Evolutionary conservation across 495 filamentous ascomycete species (phyloP).

Genomic region (Penicillium cinerascens): DNA sequence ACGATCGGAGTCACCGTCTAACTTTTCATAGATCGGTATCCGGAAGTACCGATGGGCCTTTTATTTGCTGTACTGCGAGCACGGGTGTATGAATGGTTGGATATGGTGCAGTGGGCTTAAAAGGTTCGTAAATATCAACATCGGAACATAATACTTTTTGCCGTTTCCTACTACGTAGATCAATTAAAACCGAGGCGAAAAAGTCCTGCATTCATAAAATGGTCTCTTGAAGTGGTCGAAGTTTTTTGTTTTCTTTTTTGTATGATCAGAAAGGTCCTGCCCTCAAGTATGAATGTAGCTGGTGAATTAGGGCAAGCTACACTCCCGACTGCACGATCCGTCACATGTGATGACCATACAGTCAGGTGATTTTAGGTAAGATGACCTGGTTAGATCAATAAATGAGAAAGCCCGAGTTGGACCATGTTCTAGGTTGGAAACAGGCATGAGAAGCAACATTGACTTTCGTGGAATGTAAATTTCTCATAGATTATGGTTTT

Average conservation of each 20-base stretch:
- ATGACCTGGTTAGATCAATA: no score
- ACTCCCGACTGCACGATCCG: neutral
- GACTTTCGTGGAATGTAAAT: neutral
- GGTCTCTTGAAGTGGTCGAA: no score
- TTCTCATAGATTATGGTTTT: neutral
- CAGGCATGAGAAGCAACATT: neutral
- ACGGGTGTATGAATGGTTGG: neutral
- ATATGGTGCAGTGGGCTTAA: neutral
- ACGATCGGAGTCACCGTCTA: neutral
- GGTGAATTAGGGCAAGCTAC: conserved; percentile 2
- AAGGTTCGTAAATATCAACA: neutral
- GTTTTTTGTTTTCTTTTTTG: no score
- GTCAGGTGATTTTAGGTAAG: neutral
- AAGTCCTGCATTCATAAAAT: no score
- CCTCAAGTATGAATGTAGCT: neutral
- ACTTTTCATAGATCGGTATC: neutral
- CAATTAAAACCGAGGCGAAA: neutral
- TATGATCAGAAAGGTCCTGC: no score
- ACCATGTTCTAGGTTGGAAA: neutral
- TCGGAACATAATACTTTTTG: no score
- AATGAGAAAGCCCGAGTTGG: neutral
- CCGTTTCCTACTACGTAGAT: neutral
- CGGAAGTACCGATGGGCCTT: neutral
- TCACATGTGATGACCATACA: conserved; percentile 1
- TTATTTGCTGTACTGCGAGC: neutral